Evolutionary conservation across 306 rosid species (phyloP).

Genomic region (Vigna unguiculata): DNA sequence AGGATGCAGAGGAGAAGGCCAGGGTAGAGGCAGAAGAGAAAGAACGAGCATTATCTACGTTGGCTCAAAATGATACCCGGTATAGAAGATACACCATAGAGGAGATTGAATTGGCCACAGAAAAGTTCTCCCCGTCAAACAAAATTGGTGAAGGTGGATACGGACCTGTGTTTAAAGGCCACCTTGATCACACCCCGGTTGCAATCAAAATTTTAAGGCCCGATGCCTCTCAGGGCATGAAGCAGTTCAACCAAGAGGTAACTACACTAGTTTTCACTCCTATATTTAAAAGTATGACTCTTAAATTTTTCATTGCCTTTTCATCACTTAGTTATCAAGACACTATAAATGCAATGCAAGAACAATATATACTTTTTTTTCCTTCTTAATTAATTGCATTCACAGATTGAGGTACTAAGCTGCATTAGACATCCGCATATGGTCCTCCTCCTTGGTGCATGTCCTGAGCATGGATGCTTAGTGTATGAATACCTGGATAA

Average conservation of each 20-base stretch:
- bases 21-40: conserved; percentile 78
- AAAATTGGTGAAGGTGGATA: conserved; percentile 98
- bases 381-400: neutral
- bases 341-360: conserved; percentile 3
- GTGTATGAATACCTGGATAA: conserved; percentile 87
- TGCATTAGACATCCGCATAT: conserved; percentile 89
- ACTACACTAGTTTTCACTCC: neutral
- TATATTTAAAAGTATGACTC: neutral
- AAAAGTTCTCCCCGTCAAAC: conserved; percentile 54
- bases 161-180: conserved; percentile 90
- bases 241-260: conserved; percentile 95
- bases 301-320: neutral
- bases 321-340: conserved; percentile 8
- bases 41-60: conserved; percentile 60
- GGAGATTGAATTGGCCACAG: conserved; percentile 84
- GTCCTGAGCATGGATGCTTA: conserved; percentile 94
- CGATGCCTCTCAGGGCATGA: conserved; percentile 89
- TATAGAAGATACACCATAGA: conserved; percentile 80
- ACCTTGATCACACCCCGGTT: conserved; percentile 88
- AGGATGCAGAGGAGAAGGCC: conserved; percentile 76
- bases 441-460: conserved; percentile 98
- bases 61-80: conserved; percentile 63
- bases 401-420: conserved; percentile 89
- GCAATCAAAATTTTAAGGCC: conserved; percentile 93
- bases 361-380: conserved; percentile 15